Evolutionary conservation across 306 rosid species (phyloP), one percentile per base, ranked within the genome.

Genomic region (Crotalaria pallida): DNA sequence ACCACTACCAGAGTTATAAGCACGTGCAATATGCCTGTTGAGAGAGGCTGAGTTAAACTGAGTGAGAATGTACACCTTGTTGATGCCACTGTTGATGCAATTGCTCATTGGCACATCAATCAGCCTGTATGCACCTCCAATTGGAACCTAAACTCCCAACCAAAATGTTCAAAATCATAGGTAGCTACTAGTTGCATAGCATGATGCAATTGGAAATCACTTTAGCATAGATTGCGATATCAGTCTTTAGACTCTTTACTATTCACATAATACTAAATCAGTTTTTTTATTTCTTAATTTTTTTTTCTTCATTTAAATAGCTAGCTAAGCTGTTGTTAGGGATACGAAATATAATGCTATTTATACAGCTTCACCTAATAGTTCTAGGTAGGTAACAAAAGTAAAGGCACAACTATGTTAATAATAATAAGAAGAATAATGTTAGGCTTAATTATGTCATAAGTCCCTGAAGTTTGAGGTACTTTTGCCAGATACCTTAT

Each of bases 31-130:
- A 69, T 93, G 98, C 80, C 98, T 79, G 85, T 93, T 93, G 67
- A 93, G 88, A 26, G 98, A 93, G 24, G 96, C 92, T 50, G 98
- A 93, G 72, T 93, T 93, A 81, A 85, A 93, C 84, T 90, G 98
- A 56, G 97, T 93, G 67, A 93, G 93, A 55, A 94, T 94, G 57
- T 94, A 94, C 13, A 94, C 91, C 80, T 94, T 94, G 81, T 90
- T 93, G 84, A 93, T 90, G 45, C 98, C 98, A 82, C 97, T 84
- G 62, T 90, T 93, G 61, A 94, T 94, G 84, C 98, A 94, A 75
- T 94, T 94, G 81, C 98, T 94, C 98, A 94, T 90, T 49, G 97
- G 98, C 68, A 94, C 96, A 77, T 94, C 98, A 48, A 94, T 94
- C 44, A 94, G 79, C 80, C 97, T 80, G 82, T 94, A 94, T 36